Evolutionary conservation across 2,329 filamentous ascomycete species (phyloP).

Genomic region (Claviceps digitariae): DNA sequence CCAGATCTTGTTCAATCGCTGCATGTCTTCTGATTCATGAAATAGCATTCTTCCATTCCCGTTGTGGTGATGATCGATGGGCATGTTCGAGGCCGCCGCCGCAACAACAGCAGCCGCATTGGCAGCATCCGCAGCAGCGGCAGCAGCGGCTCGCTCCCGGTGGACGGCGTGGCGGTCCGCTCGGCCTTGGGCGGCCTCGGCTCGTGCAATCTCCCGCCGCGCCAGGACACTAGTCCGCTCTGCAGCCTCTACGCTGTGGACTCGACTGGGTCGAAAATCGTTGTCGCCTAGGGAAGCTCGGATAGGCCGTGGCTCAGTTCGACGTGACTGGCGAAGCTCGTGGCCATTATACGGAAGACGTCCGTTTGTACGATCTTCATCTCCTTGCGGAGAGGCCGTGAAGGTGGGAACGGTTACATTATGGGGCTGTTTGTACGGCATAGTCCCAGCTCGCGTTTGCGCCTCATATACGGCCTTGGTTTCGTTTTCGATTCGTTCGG

Average conservation of each 20-base stretch:
- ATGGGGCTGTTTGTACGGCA: constrained; percentile 12
- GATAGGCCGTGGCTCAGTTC: constrained; percentile 20
- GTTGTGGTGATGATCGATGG: constrained; percentile 7
- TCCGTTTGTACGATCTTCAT: constrained; percentile 5
- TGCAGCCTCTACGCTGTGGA: constrained; percentile 19
- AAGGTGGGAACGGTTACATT: constrained; percentile 10
- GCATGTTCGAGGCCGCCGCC: constrained; percentile 11
- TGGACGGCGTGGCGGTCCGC: constrained; percentile 33
- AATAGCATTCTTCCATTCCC: constrained; percentile 22
- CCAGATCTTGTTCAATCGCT: constrained; percentile 43
- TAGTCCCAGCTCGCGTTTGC: constrained; percentile 27
- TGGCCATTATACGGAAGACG: constrained; percentile 16
- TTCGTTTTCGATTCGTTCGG: constrained; percentile 37
- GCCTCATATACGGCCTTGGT: constrained; percentile 37
- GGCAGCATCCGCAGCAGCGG: constrained; percentile 15
- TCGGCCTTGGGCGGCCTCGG: constrained; percentile 36
- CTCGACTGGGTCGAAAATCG: constrained; percentile 9
- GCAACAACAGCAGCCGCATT: constrained; percentile 12
- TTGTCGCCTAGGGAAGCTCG: constrained; percentile 15
- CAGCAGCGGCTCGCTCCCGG: constrained; percentile 24
- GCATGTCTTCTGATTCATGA: constrained; percentile 34
- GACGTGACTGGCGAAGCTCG: constrained; percentile 31
- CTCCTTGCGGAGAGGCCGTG: constrained; percentile 12
- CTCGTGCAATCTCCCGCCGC: constrained; percentile 36
- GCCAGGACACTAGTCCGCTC: constrained; percentile 37